These are phyloP conservation scores for Trichosphaerium sp. DNA, from an alignment of 78 protist genomes.

Conservation along the genomic window DNA sequence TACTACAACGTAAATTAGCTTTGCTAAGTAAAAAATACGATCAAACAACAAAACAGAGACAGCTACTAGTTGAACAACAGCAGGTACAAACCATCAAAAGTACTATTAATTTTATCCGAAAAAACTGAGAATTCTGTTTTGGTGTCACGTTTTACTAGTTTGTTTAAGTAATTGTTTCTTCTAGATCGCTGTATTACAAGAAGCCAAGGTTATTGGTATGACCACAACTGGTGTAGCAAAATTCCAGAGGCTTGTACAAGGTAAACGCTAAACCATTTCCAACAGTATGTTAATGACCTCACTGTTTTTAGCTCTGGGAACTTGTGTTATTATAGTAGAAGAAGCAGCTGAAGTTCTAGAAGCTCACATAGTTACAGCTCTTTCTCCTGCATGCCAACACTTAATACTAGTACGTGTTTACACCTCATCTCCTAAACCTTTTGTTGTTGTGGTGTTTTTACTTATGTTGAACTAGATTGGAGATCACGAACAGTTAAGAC, in stretches of 20 bases:
- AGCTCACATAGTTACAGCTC: conserved; percentile 45
- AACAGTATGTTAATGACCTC: neutral
- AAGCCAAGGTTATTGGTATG: conserved; percentile 34
- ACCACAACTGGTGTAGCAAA: conserved; percentile 37
- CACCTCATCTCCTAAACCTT: no score
- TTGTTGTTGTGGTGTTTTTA: no score
- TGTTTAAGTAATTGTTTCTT: no score
- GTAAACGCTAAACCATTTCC: no score
- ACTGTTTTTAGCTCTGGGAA: conserved; percentile 2
- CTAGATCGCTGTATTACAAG: no score
- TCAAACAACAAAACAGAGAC: neutral
- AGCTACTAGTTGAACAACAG: neutral
- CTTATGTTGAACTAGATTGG: no score
- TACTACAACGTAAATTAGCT: no score
- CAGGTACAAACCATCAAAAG: neutral
- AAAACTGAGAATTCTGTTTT: neutral
- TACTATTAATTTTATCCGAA: neutral
- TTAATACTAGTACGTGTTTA: no score
- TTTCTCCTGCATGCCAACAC: conserved; percentile 27
- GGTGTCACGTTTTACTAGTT: neutral
- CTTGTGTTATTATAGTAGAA: conserved; percentile 31
- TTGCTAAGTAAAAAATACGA: no score
- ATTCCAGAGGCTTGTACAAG: neutral
- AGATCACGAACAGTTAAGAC: conserved; percentile 82
- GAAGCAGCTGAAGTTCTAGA: conserved; percentile 76